Base-by-base conservation (phyloP, 331 rosid species). In the Rosa hybrid region DNA sequence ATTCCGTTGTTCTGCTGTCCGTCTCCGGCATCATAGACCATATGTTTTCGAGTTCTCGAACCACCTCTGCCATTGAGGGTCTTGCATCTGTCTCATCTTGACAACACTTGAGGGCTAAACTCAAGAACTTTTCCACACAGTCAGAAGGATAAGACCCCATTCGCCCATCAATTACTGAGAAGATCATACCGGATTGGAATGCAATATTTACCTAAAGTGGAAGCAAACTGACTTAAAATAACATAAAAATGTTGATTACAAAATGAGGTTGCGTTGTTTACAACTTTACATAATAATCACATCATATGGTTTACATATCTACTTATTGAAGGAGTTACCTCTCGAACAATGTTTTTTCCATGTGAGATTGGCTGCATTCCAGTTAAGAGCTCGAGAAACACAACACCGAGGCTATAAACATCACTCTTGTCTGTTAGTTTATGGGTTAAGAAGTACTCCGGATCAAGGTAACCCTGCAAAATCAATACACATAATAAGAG, bases 331-430 rank as follows among this genome's bases (percentile, higher is more conserved):
- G 64, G 20, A 73, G 57, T 71, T 88, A 93, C 98, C 98, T 96
- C 99, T 79, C 97, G 89, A 77, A 96, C 94, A 74, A 96, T 92
- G 78, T 96, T 96, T 86, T 89, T 96, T 12, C 99, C 99, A 49
- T 89, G 99, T 68, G 92, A 87, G 84, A 96, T 93, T 42, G 98
- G 98, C 3, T 86, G 99, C 91, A 81, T 91, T 73, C 97, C 97
- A 0, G 97, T 96, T 76, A 93, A 41, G 80, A 96, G 89, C 81
- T 96, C 98, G 4, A 95, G 84, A 78, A 95, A 84, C 6, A 95
- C 98, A 54, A 95, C 91, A 62, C 99, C 99, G 12, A 95, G 94
- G 84, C 99, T 93, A 79, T 95, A 95, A 83, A 95, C 99, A 72
- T 95, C 98, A 68, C 99, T 95, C 86, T 91, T 93, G 73, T 95